These are phyloP conservation scores for Chlamydomonas urium DNA, from an alignment of 139 green algal genomes.

Conservation along the genomic window DNA sequence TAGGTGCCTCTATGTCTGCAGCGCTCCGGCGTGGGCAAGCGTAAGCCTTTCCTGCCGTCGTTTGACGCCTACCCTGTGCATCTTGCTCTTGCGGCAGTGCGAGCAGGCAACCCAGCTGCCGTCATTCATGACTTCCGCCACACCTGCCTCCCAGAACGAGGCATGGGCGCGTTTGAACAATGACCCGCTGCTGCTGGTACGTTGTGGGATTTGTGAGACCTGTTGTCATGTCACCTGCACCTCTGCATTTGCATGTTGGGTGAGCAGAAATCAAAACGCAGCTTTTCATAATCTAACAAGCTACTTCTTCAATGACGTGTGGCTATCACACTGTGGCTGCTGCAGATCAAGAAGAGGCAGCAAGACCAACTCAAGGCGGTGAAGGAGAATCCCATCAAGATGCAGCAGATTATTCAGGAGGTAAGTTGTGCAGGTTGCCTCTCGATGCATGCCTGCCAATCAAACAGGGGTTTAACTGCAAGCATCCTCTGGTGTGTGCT, in stretches of 20 bases:
- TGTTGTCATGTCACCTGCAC: background rate
- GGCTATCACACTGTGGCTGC: background rate
- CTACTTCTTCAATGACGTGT: background rate
- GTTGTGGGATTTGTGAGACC: background rate
- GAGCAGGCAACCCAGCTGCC: conserved; percentile 42
- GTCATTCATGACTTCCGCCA: conserved; percentile 61
- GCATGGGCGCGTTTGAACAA: conserved; percentile 84
- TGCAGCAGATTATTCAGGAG: conserved; percentile 53
- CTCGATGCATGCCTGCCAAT: too few relatives aligned
- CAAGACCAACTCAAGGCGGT: conserved; percentile 60
- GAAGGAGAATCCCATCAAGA: conserved; percentile 68
- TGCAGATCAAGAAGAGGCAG: conserved; percentile 69
- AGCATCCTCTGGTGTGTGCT: background rate
- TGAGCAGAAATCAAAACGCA: background rate
- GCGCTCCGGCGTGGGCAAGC: too few relatives aligned
- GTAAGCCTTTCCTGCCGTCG: too few relatives aligned
- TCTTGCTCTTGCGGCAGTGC: too few relatives aligned
- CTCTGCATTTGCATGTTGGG: background rate
- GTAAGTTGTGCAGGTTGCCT: too few relatives aligned
- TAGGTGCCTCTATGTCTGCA: too few relatives aligned
- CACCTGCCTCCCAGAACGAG: conserved; percentile 63
- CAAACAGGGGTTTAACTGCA: too few relatives aligned
- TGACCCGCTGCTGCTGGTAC: conserved; percentile 84
- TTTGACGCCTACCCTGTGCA: background rate
- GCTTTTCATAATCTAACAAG: background rate